Conservation (phyloP, 1,284 basidiomycete species). For the Microbotryum lychnidis-dioicae region DNA sequence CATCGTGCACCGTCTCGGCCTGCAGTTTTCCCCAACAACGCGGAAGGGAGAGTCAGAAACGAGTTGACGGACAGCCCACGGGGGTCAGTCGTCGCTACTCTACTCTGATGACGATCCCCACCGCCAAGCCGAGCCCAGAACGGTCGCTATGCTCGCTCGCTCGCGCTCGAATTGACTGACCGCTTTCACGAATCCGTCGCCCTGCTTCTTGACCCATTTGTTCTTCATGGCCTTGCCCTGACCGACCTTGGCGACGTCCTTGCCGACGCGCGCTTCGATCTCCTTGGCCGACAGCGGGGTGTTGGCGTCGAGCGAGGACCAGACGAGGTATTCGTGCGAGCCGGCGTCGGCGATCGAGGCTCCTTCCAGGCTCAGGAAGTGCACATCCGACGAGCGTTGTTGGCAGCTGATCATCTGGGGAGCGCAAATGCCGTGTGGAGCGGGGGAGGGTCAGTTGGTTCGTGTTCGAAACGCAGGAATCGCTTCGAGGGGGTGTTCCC, state of each 20-base stretch:
- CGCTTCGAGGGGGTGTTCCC: too few species aligned
- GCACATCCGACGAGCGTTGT: constrained; percentile 64
- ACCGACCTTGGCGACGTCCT: constrained; percentile 75
- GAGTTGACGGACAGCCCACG: too few species aligned
- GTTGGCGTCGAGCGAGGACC: constrained; percentile 54
- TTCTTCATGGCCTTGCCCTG: constrained; percentile 95
- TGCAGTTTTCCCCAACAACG: constrained; percentile 34
- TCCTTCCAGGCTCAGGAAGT: constrained; percentile 72
- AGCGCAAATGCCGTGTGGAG: neutral
- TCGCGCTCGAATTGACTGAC: constrained; percentile 47
- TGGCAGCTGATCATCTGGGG: constrained; percentile 75
- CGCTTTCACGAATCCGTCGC: constrained; percentile 73
- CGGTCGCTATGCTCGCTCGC: too few species aligned
- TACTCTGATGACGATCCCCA: too few species aligned
- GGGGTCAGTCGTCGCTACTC: neutral
- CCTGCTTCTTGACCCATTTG: constrained; percentile 91
- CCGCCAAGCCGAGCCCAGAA: constrained; percentile 13
- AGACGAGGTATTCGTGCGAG: constrained; percentile 90
- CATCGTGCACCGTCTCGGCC: constrained; percentile 55
- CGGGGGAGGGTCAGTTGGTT: too few species aligned
- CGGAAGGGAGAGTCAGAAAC: too few species aligned
- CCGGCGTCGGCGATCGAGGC: constrained; percentile 65
- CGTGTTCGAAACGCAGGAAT: too few species aligned
- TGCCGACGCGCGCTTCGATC: constrained; percentile 52
- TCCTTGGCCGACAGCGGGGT: constrained; percentile 25